Evolutionary conservation across 169 alveolate genomes (phyloP).

Genomic region (Plasmodium cynomolgi): DNA sequence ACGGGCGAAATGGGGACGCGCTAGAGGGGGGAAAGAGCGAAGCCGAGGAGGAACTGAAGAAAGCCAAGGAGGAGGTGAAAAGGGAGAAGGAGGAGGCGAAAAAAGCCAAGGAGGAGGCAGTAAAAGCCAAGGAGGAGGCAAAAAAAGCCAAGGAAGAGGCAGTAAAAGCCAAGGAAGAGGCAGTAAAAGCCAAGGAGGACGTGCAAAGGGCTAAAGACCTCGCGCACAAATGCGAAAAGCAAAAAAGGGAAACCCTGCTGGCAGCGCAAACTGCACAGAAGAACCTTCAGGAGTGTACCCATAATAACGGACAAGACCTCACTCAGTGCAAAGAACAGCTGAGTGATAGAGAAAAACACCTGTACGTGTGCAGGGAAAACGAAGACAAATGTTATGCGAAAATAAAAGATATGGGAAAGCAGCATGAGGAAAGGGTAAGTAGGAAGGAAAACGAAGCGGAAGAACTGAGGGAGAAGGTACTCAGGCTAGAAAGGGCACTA

Average conservation of each 20-base stretch:
- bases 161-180: not conserved
- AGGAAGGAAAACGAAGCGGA: constrained; percentile 14
- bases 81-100: not conserved
- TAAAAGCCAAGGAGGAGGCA: not conserved
- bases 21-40: not conserved
- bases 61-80: not conserved
- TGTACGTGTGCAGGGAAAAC: constrained; percentile 28
- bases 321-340: not conserved
- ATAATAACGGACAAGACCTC: not conserved
- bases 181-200: not conserved
- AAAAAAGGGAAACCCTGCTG: not conserved
- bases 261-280: constrained; percentile 8
- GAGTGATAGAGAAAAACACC: not conserved
- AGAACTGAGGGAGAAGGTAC: constrained; percentile 10
- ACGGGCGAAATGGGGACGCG: too few relatives aligned
- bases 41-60: not conserved
- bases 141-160: not conserved
- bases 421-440: constrained; percentile 9
- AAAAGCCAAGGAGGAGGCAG: not conserved
- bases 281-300: not conserved
- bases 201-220: not conserved
- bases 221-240: constrained; percentile 2
- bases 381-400: constrained; percentile 3
- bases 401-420: not conserved
- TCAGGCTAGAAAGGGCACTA: constrained; percentile 20